Base-by-base conservation (phyloP, 2,329 filamentous ascomycete genomes). In the Penicillium sp. region DNA sequence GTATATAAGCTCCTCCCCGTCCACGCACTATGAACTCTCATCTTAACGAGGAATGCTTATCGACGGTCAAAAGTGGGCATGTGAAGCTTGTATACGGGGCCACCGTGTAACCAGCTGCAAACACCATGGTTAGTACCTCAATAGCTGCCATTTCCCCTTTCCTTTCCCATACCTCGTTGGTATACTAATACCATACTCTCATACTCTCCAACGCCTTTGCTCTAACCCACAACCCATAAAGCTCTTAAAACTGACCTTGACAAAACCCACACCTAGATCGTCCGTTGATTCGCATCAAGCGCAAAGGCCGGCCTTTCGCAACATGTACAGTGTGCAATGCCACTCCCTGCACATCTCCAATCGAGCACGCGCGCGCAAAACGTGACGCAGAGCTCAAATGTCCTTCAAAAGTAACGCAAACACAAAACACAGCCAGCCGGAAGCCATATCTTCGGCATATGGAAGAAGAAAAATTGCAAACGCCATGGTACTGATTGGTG, bases 71-170 rank as follows among this genome's bases (percentile, higher is more conserved):
- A 97, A 97, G 82, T 97, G 86, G 81, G 93, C 93, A 76, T 97
- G 93, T 81, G 90, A 95, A 80, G 92, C 92, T 78, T 97, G 93
- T 79, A 91, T 97, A 73, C 89, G 93, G 77, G 93, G 93, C 70
- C 93, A 97, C 80, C 90, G 93, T 74, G 93, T 97, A 73, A 96
- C 92, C 84, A 96, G 92, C 73, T 97, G 93, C 81, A 91, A 92
- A 77, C 93, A 97, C 78, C 84, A 86, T 76, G 91, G 92, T 96
- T 84, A 82, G 88, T 83, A 63, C n/a, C 31, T 41, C 10, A 39
- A 25, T 19, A 43, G 23, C n/a, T 33, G 0, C 1, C 27, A 19
- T 39, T n/a, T 16, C 5, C 3, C 3, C 5, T 3, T 6, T 21
- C 19, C 13, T 7, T 29, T 5, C 25, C 41, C 10, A 29, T 45